phyloP scores from a whole-genome alignment of 2,329 filamentous ascomycete species.

The Hymenoscyphus infarciens region DNA sequence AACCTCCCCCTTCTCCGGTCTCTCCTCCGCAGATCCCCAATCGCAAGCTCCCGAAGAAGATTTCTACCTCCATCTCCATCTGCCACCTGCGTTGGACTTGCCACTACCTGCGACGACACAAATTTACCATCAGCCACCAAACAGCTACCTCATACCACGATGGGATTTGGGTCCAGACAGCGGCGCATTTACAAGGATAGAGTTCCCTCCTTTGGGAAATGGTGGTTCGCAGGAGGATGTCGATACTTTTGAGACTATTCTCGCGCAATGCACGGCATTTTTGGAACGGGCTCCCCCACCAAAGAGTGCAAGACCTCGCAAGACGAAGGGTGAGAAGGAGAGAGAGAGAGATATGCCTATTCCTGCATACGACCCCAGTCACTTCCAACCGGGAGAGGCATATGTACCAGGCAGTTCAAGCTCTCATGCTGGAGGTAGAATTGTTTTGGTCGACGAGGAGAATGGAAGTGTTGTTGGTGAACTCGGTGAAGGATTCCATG shows the following conservation, averaged over 20 bases:
- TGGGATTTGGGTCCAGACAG: slow-evolving; percentile 89
- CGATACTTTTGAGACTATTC: slow-evolving; percentile 94
- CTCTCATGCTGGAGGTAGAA: slow-evolving; percentile 63
- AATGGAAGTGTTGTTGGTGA: slow-evolving; percentile 95
- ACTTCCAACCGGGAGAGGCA: slow-evolving; percentile 75
- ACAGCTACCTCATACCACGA: slow-evolving; percentile 88
- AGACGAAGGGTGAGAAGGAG: slow-evolving; percentile 32
- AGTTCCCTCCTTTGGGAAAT: slow-evolving; percentile 74
- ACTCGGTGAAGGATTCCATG: slow-evolving; percentile 74
- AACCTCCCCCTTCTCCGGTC: slow-evolving; percentile 60
- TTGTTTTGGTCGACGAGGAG: slow-evolving; percentile 92
- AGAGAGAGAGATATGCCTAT: slow-evolving; percentile 30
- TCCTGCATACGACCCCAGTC: slow-evolving; percentile 74
- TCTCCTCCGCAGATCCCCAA: slow-evolving; percentile 53
- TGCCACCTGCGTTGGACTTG: slow-evolving; percentile 90
- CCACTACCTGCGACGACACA: slow-evolving; percentile 93
- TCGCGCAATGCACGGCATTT: slow-evolving; percentile 97
- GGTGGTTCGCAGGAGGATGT: slow-evolving; percentile 85
- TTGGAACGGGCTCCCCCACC: slow-evolving; percentile 72
- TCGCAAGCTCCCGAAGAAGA: slow-evolving; percentile 68
- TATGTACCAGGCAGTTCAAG: slow-evolving; percentile 65
- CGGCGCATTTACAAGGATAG: slow-evolving; percentile 87
- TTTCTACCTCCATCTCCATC: slow-evolving; percentile 93
- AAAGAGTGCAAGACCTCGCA: slow-evolving; percentile 23
- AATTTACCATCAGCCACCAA: slow-evolving; percentile 92